Evolutionary conservation across 352 stramenopile species (phyloP), one percentile per base, ranked within the genome.

Genomic region (Globisporangium camurandrum): DNA sequence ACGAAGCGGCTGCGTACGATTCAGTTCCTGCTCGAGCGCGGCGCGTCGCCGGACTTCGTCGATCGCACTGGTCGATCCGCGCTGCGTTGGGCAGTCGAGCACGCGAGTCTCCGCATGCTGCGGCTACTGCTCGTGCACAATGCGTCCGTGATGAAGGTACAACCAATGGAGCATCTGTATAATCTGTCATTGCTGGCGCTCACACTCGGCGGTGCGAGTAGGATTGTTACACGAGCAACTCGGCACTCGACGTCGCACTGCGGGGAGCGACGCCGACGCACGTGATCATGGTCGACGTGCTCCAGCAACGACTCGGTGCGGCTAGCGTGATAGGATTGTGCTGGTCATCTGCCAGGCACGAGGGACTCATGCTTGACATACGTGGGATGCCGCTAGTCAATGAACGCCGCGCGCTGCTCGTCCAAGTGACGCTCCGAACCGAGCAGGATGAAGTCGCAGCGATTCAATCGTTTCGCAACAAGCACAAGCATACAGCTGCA

Each of bases 201-300:
- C 17, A 19, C 43, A 26, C 42, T 39, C 49, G 8, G 37, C 10
- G 17, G 16, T 41, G 24, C 14, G 16, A 4, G n/a, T 8, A 69
- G 40, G 72, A 84, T 46, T 71, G 61, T 48, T 74, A 67, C 28
- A 80, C 73, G 2, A 20, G 42, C 2, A 74, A 75, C 26, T 84
- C 70, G 2, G 70, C 70, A 0, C 46, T 85, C 5, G 63, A 79
- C 26, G 69, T 79, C 28, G 66, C 71, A 2, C 49, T 64, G 34
- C 51, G 43, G 16, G 61, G 56, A 1, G 51, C 65, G n/a, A 67
- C 62, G 1, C 63, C 64, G 27, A 51, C 41, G 0, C 69, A 86
- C 19, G 41, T 46, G 9, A 59, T 67, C 24, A 73, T 86, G 52
- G 17, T 69, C 2, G 51, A 69, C 10, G 38, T 64, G 17, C 54